A percentile compares a stretch with the other conserved stretches of the same genome.
These are phyloP conservation scores for Gillenia trifoliata DNA, from an alignment of 306 rosid species.

Conservation along the genomic window DNA sequence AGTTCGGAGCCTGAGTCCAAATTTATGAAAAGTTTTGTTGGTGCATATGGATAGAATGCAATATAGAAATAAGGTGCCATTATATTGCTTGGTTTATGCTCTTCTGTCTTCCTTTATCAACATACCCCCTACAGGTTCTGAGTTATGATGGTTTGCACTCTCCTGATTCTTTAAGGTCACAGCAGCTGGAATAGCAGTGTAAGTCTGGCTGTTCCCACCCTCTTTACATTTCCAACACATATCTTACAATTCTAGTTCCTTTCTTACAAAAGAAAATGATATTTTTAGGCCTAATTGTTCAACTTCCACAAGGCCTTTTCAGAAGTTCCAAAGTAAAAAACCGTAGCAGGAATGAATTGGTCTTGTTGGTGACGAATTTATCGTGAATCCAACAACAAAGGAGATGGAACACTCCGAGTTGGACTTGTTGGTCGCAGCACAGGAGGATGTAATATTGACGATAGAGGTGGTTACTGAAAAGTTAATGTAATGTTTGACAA, in stretches of 20 bases:
- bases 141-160: constrained; percentile 94
- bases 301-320: constrained; percentile 73
- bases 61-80: background rate
- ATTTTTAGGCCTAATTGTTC: constrained; percentile 11
- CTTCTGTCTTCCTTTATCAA: constrained; percentile 1
- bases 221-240: constrained; percentile 1
- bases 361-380: constrained; percentile 71
- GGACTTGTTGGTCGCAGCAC: constrained; percentile 96
- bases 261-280: background rate
- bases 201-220: constrained; percentile 35
- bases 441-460: constrained; percentile 87
- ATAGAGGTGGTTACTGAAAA: constrained; percentile 53
- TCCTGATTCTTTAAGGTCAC: constrained; percentile 90
- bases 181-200: constrained; percentile 99
- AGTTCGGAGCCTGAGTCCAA: too few species aligned
- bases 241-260: background rate
- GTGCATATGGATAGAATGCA: background rate
- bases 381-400: constrained; percentile 81
- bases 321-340: constrained; percentile 70
- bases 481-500: background rate
- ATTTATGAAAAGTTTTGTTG: background rate
- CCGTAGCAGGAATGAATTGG: constrained; percentile 85
- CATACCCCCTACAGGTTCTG: constrained; percentile 67
- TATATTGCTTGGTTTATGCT: constrained; percentile 10
- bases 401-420: constrained; percentile 90